Percentiles rank a stretch among this genome's conserved stretches.
Evolutionary conservation across 2,329 filamentous ascomycete species (phyloP).

Genomic region (Aspergillus eucalypticola): DNA sequence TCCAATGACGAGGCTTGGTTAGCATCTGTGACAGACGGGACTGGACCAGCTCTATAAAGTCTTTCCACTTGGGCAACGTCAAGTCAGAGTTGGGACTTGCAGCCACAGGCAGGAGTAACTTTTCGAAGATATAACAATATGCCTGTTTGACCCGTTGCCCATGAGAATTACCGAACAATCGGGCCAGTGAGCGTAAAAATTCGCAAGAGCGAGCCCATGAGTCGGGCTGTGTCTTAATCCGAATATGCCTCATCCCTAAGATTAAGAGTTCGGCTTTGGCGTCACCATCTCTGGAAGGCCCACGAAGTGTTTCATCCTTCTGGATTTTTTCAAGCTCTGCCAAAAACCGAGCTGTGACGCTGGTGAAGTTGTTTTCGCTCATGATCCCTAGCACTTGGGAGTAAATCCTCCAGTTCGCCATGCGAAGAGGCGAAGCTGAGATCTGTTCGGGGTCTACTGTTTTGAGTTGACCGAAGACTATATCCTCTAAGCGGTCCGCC

Average conservation of each 20-base stretch:
- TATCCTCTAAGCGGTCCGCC: conserved; percentile 89
- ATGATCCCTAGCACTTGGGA: conserved; percentile 91
- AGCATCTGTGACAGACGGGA: conserved; percentile 81
- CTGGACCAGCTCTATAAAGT: conserved; percentile 77
- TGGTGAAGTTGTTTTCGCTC: conserved; percentile 87
- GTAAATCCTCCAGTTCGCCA: conserved; percentile 95
- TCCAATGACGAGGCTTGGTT: conserved; percentile 89
- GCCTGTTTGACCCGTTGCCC: conserved; percentile 89
- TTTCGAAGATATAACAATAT: conserved; percentile 89
- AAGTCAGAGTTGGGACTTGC: conserved; percentile 77
- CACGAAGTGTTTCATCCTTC: conserved; percentile 62
- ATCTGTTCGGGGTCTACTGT: conserved; percentile 80
- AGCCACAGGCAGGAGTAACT: conserved; percentile 81
- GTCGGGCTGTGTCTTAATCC: conserved; percentile 70
- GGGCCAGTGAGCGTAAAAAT: conserved; percentile 78
- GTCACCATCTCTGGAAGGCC: conserved; percentile 63
- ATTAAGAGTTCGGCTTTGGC: conserved; percentile 83
- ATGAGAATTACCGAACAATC: conserved; percentile 79
- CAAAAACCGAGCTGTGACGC: conserved; percentile 79
- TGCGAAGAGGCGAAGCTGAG: conserved; percentile 69
- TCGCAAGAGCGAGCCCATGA: conserved; percentile 86
- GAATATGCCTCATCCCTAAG: conserved; percentile 86
- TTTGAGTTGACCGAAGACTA: conserved; percentile 95
- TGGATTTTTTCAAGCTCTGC: conserved; percentile 76
- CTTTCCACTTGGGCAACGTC: conserved; percentile 78